These are phyloP conservation scores for Sarocladium strictum DNA, from an alignment of 2,329 filamentous ascomycete genomes.

Conservation along the genomic window DNA sequence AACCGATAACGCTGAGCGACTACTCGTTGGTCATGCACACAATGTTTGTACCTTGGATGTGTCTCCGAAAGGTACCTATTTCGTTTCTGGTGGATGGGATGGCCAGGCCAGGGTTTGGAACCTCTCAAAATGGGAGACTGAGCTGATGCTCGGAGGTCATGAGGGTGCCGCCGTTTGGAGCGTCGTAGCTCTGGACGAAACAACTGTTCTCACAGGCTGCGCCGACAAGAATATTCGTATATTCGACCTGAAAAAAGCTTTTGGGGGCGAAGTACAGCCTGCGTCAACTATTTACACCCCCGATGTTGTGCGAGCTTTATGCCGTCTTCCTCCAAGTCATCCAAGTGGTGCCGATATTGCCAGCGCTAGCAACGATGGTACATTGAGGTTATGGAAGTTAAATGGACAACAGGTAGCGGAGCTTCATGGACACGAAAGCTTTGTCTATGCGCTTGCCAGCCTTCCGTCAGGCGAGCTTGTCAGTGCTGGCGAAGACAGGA, in stretches of 20 bases:
- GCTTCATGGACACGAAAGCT: conserved; percentile 84
- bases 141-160: conserved; percentile 67
- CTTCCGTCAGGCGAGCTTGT: conserved; percentile 82
- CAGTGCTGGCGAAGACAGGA: conserved; percentile 91
- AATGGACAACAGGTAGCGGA: conserved; percentile 70
- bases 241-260: conserved; percentile 61
- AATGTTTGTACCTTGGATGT: conserved; percentile 88
- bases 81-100: conserved; percentile 95
- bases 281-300: conserved; percentile 56
- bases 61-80: conserved; percentile 61
- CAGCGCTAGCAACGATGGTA: conserved; percentile 86
- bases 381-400: conserved; percentile 81
- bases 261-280: conserved; percentile 43
- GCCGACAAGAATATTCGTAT: conserved; percentile 87
- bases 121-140: conserved; percentile 77
- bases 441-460: conserved; percentile 79
- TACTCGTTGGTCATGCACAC: conserved; percentile 78
- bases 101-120: conserved; percentile 80
- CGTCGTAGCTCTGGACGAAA: conserved; percentile 76
- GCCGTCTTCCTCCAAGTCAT: conserved; percentile 68
- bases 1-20: conserved; percentile 73
- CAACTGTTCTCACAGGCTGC: conserved; percentile 82
- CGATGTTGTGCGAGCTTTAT: conserved; percentile 84
- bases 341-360: conserved; percentile 86
- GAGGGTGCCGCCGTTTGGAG: conserved; percentile 77